A percentile compares a stretch with the other conserved stretches of the same genome.
phyloP scores from a whole-genome alignment of 2,329 filamentous ascomycete species.

The Macrophomina phaseolina region DNA sequence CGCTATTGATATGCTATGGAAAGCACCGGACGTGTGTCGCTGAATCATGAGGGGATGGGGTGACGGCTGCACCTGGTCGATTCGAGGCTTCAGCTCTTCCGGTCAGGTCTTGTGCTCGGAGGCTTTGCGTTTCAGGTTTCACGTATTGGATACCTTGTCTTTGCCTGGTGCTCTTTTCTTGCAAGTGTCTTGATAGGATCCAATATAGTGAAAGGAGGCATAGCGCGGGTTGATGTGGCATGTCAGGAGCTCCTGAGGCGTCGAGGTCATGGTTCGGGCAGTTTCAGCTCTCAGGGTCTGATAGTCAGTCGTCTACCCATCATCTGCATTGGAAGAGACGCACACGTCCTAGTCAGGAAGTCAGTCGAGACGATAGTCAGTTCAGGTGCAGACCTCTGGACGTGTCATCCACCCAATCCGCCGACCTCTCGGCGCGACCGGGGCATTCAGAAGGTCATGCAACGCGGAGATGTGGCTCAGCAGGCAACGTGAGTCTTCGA shows the following conservation, averaged over 20 bases:
- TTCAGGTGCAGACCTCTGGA: background rate
- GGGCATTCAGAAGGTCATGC: background rate
- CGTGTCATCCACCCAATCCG: background rate
- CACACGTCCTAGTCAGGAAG: background rate
- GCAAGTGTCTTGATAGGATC: no score
- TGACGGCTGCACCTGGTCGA: no score
- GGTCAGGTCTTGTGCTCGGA: no score
- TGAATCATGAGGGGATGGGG: no score
- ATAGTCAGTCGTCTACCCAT: background rate
- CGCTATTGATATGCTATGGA: no score
- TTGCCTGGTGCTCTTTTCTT: no score
- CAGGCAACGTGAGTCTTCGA: background rate
- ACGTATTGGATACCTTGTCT: no score
- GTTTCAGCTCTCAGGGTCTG: background rate
- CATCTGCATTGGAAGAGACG: background rate
- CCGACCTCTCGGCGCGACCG: background rate
- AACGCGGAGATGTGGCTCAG: slow-evolving; percentile 5
- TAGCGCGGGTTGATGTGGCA: background rate
- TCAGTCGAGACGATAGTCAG: background rate
- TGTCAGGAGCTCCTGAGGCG: background rate
- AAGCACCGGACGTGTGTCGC: no score
- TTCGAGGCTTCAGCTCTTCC: no score
- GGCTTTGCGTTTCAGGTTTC: no score
- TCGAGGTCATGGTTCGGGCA: background rate
- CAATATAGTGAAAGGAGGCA: background rate